Conservation (phyloP, 768 basidiomycete genomes). For the Solioccasus polychromus region DNA sequence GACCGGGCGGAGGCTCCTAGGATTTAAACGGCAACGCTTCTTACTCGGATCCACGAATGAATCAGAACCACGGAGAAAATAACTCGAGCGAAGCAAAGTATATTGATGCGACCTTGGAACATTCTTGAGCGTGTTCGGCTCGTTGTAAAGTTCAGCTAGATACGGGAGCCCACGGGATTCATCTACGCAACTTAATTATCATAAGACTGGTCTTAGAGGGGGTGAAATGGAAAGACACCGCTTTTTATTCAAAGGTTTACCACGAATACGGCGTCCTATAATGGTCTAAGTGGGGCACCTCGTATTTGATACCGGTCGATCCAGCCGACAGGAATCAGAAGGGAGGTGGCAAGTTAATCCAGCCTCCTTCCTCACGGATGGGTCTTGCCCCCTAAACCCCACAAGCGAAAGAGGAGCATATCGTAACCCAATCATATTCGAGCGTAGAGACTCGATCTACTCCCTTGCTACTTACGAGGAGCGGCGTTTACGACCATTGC, state of each 20-base stretch:
- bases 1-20: not conserved
- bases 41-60: not conserved
- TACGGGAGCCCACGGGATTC: not conserved
- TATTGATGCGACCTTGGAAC: too few species aligned
- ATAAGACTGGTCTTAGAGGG: slow-evolving; percentile 1
- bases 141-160: not conserved
- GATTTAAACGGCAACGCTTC: not conserved
- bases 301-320: slow-evolving; percentile 3
- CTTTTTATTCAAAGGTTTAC: not conserved
- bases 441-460: too few species aligned
- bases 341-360: too few species aligned
- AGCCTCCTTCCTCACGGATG: too few species aligned
- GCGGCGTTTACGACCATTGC: too few species aligned
- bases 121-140: slow-evolving; percentile 1
- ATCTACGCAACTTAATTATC: slow-evolving; percentile 1
- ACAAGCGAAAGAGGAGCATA: not conserved
- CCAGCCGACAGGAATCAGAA: too few species aligned
- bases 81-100: not conserved
- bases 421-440: too few species aligned
- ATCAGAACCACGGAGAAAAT: not conserved
- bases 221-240: slow-evolving; percentile 6
- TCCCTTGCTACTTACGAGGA: too few species aligned
- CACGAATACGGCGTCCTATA: not conserved
- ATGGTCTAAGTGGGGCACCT: too few species aligned
- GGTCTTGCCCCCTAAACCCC: not conserved